Percentiles rank a stretch among this genome's conserved stretches.
Evolutionary conservation across 352 stramenopile genomes (phyloP).

Genomic region (Sclerospora graminicola): DNA sequence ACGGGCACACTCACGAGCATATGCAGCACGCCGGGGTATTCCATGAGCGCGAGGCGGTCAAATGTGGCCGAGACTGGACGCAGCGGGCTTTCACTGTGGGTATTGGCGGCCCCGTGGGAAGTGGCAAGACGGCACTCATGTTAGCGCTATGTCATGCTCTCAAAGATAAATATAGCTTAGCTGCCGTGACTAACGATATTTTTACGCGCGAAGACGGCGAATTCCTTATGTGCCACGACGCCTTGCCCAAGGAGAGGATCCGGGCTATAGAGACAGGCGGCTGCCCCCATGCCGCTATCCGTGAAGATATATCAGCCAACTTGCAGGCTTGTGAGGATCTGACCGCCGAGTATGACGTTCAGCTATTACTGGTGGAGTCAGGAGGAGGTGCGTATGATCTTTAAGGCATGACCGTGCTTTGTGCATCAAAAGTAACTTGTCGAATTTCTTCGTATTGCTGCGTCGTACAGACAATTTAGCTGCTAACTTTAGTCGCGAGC

Average conservation of each 20-base stretch:
- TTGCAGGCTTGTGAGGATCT: conserved; percentile 93
- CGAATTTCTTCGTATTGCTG: not conserved
- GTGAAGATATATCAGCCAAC: conserved; percentile 96
- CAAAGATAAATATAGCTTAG: conserved; percentile 71
- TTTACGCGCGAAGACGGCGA: conserved; percentile 98
- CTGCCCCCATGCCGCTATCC: conserved; percentile 95
- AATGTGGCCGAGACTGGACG: conserved; percentile 53
- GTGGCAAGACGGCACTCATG: conserved; percentile 93
- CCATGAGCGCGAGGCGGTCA: conserved; percentile 45
- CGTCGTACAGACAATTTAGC: conserved; percentile 90
- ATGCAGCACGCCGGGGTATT: conserved; percentile 74
- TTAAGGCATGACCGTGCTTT: not conserved
- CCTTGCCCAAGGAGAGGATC: conserved; percentile 87
- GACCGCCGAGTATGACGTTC: conserved; percentile 77
- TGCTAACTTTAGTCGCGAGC: conserved; percentile 94
- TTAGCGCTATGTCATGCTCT: conserved; percentile 87
- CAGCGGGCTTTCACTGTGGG: conserved; percentile 91
- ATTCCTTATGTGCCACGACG: conserved; percentile 92
- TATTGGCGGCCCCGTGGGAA: conserved; percentile 94
- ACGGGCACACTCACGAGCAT: conserved; percentile 85
- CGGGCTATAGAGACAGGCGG: conserved; percentile 95
- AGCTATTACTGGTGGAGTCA: conserved; percentile 87
- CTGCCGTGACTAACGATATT: conserved; percentile 97
- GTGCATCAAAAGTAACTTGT: not conserved
- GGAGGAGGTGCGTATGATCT: conserved; percentile 46